Evolutionary conservation across 148 eudicot genomes (phyloP).

Genomic region (Heliamphora exappendiculata): DNA sequence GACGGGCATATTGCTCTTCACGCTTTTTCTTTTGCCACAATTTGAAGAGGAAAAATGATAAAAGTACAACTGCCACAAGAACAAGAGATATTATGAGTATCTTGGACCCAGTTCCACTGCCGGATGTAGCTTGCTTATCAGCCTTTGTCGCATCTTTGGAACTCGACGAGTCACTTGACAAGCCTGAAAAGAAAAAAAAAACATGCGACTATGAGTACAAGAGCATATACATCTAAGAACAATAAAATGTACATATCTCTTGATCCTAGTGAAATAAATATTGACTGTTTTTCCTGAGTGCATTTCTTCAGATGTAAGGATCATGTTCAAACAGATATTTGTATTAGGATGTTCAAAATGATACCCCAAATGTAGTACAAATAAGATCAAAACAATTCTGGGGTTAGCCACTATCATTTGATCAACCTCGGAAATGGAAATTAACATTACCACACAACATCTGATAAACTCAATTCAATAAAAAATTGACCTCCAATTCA

Average conservation of each 20-base stretch:
- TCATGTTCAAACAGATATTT: neutral
- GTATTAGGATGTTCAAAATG: neutral
- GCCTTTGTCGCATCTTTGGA: constrained; percentile 28
- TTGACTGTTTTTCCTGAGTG: neutral
- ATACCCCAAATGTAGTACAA: neutral
- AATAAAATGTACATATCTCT: neutral
- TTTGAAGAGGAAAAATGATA: constrained; percentile 60
- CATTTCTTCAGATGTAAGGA: neutral
- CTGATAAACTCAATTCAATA: neutral
- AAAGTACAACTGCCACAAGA: constrained; percentile 37
- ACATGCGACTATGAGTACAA: neutral
- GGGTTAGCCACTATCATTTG: neutral
- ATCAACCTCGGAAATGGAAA: neutral
- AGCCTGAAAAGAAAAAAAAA: constrained; percentile 32
- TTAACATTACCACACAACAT: neutral
- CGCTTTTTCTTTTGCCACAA: constrained; percentile 85
- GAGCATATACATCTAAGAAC: neutral
- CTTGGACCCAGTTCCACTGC: constrained; percentile 44
- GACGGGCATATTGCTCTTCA: constrained; percentile 87
- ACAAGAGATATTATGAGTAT: constrained; percentile 46
- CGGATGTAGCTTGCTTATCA: constrained; percentile 18
- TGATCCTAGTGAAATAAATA: neutral
- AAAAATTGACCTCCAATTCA: neutral
- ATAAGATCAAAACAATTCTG: neutral
- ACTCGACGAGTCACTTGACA: constrained; percentile 39